These are phyloP conservation scores for Cladophialophora chaetospira DNA, from an alignment of 2,329 filamentous ascomycete species.

Conservation along the genomic window DNA sequence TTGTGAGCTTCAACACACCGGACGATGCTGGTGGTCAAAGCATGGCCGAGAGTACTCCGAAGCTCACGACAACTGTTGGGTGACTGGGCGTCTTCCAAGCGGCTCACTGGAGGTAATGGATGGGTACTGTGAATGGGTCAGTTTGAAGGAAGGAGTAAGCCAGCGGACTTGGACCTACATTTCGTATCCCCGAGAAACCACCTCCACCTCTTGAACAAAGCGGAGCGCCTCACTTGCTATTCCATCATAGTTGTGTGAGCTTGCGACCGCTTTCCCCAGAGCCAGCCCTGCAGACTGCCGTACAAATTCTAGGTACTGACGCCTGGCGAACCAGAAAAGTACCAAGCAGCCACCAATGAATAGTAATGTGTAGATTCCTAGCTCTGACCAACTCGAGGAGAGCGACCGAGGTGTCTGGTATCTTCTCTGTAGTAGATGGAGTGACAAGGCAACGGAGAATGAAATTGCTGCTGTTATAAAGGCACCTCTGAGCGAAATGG, in stretches of 20 bases:
- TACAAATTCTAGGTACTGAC: slow-evolving; percentile 79
- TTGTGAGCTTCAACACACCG: slow-evolving; percentile 71
- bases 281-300: slow-evolving; percentile 72
- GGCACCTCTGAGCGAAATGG: slow-evolving; percentile 58
- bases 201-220: slow-evolving; percentile 90
- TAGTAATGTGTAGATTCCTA: slow-evolving; percentile 42
- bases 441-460: slow-evolving; percentile 64
- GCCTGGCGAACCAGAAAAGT: slow-evolving; percentile 59
- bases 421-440: slow-evolving; percentile 70
- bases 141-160: neutral
- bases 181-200: slow-evolving; percentile 87
- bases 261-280: slow-evolving; percentile 68
- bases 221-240: slow-evolving; percentile 74
- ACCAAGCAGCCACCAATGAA: slow-evolving; percentile 16
- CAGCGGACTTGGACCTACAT: slow-evolving; percentile 44
- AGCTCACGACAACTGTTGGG: slow-evolving; percentile 77
- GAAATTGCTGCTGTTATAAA: slow-evolving; percentile 64
- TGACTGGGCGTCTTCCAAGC: slow-evolving; percentile 81
- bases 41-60: slow-evolving; percentile 71
- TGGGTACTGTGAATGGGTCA: slow-evolving; percentile 64
- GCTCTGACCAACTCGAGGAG: slow-evolving; percentile 39
- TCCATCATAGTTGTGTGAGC: slow-evolving; percentile 78
- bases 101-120: slow-evolving; percentile 86
- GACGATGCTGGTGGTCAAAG: slow-evolving; percentile 69
- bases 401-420: slow-evolving; percentile 47